These are phyloP conservation scores for Quercus suber DNA, from an alignment of 306 rosid species.

Conservation along the genomic window DNA sequence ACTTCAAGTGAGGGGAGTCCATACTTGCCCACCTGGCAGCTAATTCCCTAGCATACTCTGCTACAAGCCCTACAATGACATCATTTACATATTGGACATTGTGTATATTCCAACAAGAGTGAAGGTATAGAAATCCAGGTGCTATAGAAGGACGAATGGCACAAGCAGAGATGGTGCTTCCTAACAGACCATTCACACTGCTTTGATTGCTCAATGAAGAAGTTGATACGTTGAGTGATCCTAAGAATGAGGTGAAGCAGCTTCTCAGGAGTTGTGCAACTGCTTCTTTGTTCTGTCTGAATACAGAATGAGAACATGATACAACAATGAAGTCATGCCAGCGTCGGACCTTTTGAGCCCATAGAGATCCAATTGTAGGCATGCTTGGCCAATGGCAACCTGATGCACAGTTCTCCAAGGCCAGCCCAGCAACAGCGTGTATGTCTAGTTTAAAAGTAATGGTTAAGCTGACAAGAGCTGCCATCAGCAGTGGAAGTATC, in stretches of 20 bases:
- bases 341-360: constrained; percentile 84
- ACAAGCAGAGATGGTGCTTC: constrained; percentile 35
- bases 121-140: constrained; percentile 74
- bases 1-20: constrained; percentile 37
- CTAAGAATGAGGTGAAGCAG: constrained; percentile 69
- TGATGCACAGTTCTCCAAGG: constrained; percentile 68
- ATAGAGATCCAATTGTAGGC: constrained; percentile 62
- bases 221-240: constrained; percentile 33
- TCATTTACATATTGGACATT: constrained; percentile 43
- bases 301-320: constrained; percentile 63
- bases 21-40: constrained; percentile 31
- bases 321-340: constrained; percentile 81
- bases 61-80: constrained; percentile 55
- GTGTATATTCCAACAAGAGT: constrained; percentile 53
- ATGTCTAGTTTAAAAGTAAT: constrained; percentile 79
- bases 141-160: constrained; percentile 43
- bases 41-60: constrained; percentile 40
- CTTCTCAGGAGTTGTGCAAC: constrained; percentile 70
- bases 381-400: constrained; percentile 79
- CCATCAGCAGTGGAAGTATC: constrained; percentile 78
- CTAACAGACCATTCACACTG: constrained; percentile 66
- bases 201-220: constrained; percentile 42
- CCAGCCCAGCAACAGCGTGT: constrained; percentile 68
- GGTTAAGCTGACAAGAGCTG: constrained; percentile 80
- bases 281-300: constrained; percentile 55